These are phyloP conservation scores for Ustilago xerochloae DNA, from an alignment of 1,284 basidiomycete genomes.

Conservation along the genomic window DNA sequence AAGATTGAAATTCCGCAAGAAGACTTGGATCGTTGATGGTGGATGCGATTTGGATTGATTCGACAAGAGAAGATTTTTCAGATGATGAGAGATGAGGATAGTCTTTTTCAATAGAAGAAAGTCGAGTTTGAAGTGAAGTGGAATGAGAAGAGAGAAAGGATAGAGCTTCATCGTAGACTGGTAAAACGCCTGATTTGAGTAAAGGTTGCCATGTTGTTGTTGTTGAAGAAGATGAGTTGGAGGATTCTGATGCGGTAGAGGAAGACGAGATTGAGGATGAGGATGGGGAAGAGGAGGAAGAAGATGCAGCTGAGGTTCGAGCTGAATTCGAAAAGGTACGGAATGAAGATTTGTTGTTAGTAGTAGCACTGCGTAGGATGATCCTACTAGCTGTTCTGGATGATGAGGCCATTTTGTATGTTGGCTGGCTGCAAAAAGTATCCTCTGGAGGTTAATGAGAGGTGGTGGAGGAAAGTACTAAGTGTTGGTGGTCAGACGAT, in stretches of 20 bases:
- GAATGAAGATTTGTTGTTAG: not conserved
- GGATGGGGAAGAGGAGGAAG: not conserved
- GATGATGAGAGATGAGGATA: not conserved
- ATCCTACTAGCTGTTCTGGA: constrained; percentile 6
- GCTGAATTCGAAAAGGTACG: constrained; percentile 10
- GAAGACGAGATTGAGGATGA: not conserved
- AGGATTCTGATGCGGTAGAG: not conserved
- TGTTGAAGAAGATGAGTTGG: constrained; percentile 13
- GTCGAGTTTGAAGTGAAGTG: constrained; percentile 71
- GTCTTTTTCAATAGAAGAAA: constrained; percentile 63
- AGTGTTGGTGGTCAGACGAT: not conserved
- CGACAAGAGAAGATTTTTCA: constrained; percentile 39
- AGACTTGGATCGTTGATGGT: constrained; percentile 81
- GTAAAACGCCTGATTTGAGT: constrained; percentile 76
- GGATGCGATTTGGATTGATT: constrained; percentile 75
- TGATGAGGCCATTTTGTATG: constrained; percentile 10
- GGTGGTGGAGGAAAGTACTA: not conserved
- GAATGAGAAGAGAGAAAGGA: constrained; percentile 74
- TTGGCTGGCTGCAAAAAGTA: not conserved
- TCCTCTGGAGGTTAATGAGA: not conserved
- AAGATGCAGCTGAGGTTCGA: not conserved
- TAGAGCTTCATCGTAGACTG: constrained; percentile 85
- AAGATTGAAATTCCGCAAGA: constrained; percentile 76
- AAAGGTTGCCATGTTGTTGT: constrained; percentile 69
- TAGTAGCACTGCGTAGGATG: not conserved